phyloP scores from a whole-genome alignment of 75 land plant genomes.

The Pseudotsuga menziesii region DNA sequence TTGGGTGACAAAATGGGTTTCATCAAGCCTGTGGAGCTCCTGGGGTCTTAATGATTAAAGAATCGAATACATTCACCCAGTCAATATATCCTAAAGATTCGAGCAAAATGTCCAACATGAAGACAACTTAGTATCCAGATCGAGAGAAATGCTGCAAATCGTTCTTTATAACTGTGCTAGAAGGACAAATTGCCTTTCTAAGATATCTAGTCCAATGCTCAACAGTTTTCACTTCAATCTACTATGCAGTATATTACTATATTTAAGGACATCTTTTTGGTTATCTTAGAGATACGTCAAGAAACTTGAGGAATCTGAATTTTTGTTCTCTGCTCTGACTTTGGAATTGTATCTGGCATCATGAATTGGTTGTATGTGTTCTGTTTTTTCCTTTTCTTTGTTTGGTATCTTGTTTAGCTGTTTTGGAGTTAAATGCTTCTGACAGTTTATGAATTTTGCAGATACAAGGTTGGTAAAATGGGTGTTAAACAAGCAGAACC shows the following conservation, averaged over 20 bases:
- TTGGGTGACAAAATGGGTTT: not conserved
- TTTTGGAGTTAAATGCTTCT: not conserved
- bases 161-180: not conserved
- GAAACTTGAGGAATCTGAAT: not conserved
- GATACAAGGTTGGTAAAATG: constrained; percentile 69
- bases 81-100: not conserved
- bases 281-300: not conserved
- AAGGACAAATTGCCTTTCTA: not conserved
- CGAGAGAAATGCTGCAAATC: not conserved
- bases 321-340: not conserved
- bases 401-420: constrained; percentile 6
- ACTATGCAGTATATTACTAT: not conserved
- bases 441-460: constrained; percentile 9
- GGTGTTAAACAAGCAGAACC: constrained; percentile 92
- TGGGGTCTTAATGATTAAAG: not conserved
- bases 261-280: not conserved
- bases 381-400: not conserved
- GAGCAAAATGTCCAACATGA: not conserved
- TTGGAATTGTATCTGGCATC: not conserved
- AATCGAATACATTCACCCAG: not conserved
- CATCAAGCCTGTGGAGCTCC: not conserved
- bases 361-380: constrained; percentile 5
- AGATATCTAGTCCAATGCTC: not conserved
- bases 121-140: not conserved
- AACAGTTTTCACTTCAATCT: not conserved